phyloP scores from a whole-genome alignment of 495 filamentous ascomycete genomes.

The Aspergillus funiculosus region DNA sequence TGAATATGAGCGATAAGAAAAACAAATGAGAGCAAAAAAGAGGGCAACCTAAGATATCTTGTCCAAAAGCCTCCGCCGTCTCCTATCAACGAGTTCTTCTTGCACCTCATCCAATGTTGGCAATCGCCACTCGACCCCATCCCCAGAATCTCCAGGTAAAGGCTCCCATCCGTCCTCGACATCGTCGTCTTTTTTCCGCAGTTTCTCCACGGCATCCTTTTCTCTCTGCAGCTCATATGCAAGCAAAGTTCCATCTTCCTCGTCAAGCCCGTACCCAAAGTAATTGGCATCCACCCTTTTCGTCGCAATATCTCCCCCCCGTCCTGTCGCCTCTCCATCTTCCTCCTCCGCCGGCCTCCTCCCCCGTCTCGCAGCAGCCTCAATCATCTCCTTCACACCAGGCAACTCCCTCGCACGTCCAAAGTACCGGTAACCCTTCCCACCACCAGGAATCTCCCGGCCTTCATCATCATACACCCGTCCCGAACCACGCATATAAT shows the following conservation, averaged over 20 bases:
- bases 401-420: conserved; percentile 85
- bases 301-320: conserved; percentile 61
- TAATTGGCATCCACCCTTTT: conserved; percentile 88
- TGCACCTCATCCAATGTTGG: conserved; percentile 86
- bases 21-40: no score
- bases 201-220: conserved; percentile 64
- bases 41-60: conserved; percentile 53
- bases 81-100: conserved; percentile 83
- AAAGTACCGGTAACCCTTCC: conserved; percentile 89
- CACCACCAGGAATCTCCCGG: conserved; percentile 80
- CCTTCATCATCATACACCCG: conserved; percentile 89
- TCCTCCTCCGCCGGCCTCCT: conserved; percentile 58
- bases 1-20: conserved; percentile 3
- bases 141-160: conserved; percentile 79
- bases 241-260: conserved; percentile 82
- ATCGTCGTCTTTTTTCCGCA: conserved; percentile 47
- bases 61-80: conserved; percentile 73
- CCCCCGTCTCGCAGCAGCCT: conserved; percentile 53
- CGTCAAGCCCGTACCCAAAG: conserved; percentile 90
- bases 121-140: conserved; percentile 77
- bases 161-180: conserved; percentile 67
- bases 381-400: conserved; percentile 95
- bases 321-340: conserved; percentile 53
- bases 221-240: conserved; percentile 81
- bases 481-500: conserved; percentile 89